Evolutionary conservation across 2,329 filamentous ascomycete genomes (phyloP).

Genomic region (Paecilomyces sp.): DNA sequence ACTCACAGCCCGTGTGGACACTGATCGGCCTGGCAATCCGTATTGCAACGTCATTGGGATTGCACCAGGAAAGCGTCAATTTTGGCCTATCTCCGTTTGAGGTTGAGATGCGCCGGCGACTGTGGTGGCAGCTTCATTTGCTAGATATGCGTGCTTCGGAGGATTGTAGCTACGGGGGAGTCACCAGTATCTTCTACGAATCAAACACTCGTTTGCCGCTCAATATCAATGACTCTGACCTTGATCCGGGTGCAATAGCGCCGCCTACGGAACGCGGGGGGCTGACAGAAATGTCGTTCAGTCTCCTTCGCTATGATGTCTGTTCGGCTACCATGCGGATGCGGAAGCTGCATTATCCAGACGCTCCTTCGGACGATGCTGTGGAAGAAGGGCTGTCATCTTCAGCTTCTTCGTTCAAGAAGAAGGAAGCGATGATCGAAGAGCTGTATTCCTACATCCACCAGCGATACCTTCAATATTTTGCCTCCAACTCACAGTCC

Average conservation of each 20-base stretch:
- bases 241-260: not conserved
- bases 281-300: slow-evolving; percentile 3
- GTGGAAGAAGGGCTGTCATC: not conserved
- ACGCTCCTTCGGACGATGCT: not conserved
- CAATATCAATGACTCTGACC: slow-evolving; percentile 4
- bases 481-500: not conserved
- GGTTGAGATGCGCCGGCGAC: slow-evolving; percentile 9
- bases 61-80: slow-evolving; percentile 7
- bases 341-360: not conserved
- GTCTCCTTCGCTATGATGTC: slow-evolving; percentile 2
- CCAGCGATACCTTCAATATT: not conserved
- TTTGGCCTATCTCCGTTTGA: slow-evolving; percentile 9
- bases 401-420: not conserved
- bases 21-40: slow-evolving; percentile 10
- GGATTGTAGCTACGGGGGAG: slow-evolving; percentile 2
- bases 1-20: slow-evolving; percentile 9
- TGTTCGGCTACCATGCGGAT: not conserved
- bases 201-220: slow-evolving; percentile 1
- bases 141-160: slow-evolving; percentile 6
- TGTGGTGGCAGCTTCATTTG: slow-evolving; percentile 11
- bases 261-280: not conserved
- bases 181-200: not conserved
- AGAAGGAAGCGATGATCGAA: not conserved
- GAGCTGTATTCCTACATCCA: not conserved
- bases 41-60: slow-evolving; percentile 9